Evolutionary conservation across 2,329 filamentous ascomycete species (phyloP), one percentile per base, ranked within the genome.

Genomic region (Nakataea oryzae): DNA sequence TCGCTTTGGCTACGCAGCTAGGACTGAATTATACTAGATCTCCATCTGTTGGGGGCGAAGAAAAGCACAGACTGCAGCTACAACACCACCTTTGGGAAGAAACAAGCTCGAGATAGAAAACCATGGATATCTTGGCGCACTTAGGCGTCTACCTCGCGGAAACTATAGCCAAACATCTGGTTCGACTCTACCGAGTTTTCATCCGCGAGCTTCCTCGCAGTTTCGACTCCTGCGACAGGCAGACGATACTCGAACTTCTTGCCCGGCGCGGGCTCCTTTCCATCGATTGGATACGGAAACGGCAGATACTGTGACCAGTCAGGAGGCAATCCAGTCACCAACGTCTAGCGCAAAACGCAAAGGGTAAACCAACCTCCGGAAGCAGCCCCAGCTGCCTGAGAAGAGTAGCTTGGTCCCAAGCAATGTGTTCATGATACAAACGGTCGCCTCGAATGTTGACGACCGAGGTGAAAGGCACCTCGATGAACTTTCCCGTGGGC

Each of bases 371-470:
- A 6, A 50, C 41, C 41, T 89, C 80, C 0, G 86, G 86, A 60
- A 90, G 69, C 26, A 89, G 69, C 0, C 84, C 86, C 1, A 87
- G 70, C 69, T 90, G 87, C 8, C 77, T 72, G 12, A 90, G 73
- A 1, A 83, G 80, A 0, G 83, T 86, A 0, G 77, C 83, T 69
- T 89, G 86, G 63, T 90, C 87, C 86, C 87, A 90, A 17, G 80
- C 75, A 56, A 90, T 89, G 66, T 90, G 87, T 70, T 90, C 87
- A 65, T 89, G 86, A 66, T 84, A 88, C 0, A 90, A 73, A 0
- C 86, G 76, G 68, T 89, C 86, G 2, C 87, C 87, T 1, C 87
- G 81, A 61, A 90, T 80, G 62, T 87, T 87, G 5, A 90, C 86
- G 0, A 90, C 77, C 3, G 81, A 78, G 0, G 82, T 87, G 64